phyloP scores from a whole-genome alignment of 768 basidiomycete species.

The Tulasnella sp. region DNA sequence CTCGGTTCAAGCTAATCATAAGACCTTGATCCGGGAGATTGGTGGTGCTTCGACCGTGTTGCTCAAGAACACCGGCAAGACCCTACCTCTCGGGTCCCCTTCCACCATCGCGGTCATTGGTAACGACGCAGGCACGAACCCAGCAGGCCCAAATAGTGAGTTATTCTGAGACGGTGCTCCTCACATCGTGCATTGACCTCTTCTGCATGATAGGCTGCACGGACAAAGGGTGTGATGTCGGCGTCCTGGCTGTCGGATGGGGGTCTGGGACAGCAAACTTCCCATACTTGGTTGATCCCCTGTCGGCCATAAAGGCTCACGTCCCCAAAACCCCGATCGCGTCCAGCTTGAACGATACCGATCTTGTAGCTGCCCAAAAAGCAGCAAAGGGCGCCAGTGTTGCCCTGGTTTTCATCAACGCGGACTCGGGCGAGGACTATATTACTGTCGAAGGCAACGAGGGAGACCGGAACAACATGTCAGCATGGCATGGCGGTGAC shows the following conservation, averaged over 20 bases:
- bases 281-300: conserved; percentile 20
- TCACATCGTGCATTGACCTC: no score
- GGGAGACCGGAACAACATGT: conserved; percentile 25
- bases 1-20: conserved; percentile 33
- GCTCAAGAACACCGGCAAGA: conserved; percentile 43
- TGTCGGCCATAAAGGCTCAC: conserved; percentile 19
- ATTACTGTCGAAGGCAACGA: conserved; percentile 28
- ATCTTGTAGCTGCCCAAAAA: conserved; percentile 6
- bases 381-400: conserved; percentile 19
- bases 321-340: conserved; percentile 4
- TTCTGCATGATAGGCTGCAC: conserved; percentile 12
- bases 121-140: conserved; percentile 42
- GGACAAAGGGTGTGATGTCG: conserved; percentile 19
- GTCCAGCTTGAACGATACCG: not conserved
- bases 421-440: conserved; percentile 35
- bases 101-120: conserved; percentile 44
- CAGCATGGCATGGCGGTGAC: conserved; percentile 30
- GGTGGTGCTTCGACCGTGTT: conserved; percentile 53
- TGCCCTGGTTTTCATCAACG: conserved; percentile 23
- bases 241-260: conserved; percentile 21
- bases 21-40: conserved; percentile 40
- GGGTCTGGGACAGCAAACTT: conserved; percentile 22
- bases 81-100: conserved; percentile 34
- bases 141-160: conserved; percentile 43
- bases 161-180: no score